Evolutionary conservation across 2,329 filamentous ascomycete genomes (phyloP).

Genomic region (Sporothrix phasma): DNA sequence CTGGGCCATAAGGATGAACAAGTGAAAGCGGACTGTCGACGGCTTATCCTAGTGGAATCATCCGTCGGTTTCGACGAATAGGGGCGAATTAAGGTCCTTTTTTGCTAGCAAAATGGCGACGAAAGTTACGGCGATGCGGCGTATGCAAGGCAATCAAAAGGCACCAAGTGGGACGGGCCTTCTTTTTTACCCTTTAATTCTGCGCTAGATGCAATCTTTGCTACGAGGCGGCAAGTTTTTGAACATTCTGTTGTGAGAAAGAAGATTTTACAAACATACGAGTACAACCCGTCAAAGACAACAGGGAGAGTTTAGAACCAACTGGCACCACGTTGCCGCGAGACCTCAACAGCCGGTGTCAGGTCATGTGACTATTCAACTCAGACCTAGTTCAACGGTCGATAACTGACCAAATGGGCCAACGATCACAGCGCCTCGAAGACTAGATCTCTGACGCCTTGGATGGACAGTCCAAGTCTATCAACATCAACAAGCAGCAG

Average conservation of each 20-base stretch:
- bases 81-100: background rate
- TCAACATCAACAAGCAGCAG: too few species aligned
- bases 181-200: background rate
- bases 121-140: background rate
- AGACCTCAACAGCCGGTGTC: background rate
- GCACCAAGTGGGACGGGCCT: background rate
- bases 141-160: background rate
- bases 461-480: too few species aligned
- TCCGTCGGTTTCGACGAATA: conserved; percentile 2
- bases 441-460: too few species aligned
- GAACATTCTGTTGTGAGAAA: too few species aligned
- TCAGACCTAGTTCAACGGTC: too few species aligned
- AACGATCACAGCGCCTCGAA: too few species aligned
- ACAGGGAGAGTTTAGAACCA: background rate
- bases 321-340: background rate
- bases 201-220: background rate
- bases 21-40: background rate
- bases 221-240: too few species aligned
- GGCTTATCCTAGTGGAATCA: background rate
- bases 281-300: too few species aligned
- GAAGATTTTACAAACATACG: too few species aligned
- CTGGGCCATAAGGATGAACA: background rate
- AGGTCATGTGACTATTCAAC: background rate
- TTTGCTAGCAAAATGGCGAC: background rate
- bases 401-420: too few species aligned